A percentile compares a stretch with the other conserved stretches of the same genome.
These are phyloP conservation scores for Tuber umbilicatum DNA, from an alignment of 495 filamentous ascomycete genomes.

Conservation along the genomic window DNA sequence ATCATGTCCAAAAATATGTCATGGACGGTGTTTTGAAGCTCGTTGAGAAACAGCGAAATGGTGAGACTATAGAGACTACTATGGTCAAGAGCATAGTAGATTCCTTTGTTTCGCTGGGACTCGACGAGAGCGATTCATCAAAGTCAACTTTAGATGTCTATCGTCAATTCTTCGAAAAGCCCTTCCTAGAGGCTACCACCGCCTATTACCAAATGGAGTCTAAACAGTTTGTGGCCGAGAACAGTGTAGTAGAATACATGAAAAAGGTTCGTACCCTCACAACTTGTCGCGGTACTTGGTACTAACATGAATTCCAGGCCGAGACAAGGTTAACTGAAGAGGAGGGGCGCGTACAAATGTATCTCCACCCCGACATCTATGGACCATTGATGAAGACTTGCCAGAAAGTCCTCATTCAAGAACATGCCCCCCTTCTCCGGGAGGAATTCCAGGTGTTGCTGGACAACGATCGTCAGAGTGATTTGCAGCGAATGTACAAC, in stretches of 20 bases:
- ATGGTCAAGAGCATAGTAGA: constrained; percentile 97
- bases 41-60: constrained; percentile 95
- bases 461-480: constrained; percentile 88
- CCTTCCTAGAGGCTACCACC: constrained; percentile 79
- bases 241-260: constrained; percentile 99
- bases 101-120: constrained; percentile 88
- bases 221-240: constrained; percentile 87
- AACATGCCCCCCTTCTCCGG: constrained; percentile 72
- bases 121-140: constrained; percentile 86
- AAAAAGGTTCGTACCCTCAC: constrained; percentile 58
- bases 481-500: constrained; percentile 93
- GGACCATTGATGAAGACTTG: constrained; percentile 76
- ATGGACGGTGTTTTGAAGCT: constrained; percentile 93
- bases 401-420: constrained; percentile 79
- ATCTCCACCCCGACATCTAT: constrained; percentile 83
- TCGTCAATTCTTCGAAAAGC: constrained; percentile 79
- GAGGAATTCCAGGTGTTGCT: constrained; percentile 96
- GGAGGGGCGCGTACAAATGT: constrained; percentile 86
- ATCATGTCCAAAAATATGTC: constrained; percentile 71
- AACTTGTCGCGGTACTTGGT: neutral
- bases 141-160: constrained; percentile 96
- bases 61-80: constrained; percentile 93
- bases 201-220: constrained; percentile 87
- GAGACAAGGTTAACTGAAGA: constrained; percentile 87
- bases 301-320: constrained; percentile 46